phyloP scores from a whole-genome alignment of 441 rosid species.

The Arabidopsis hybrid region DNA sequence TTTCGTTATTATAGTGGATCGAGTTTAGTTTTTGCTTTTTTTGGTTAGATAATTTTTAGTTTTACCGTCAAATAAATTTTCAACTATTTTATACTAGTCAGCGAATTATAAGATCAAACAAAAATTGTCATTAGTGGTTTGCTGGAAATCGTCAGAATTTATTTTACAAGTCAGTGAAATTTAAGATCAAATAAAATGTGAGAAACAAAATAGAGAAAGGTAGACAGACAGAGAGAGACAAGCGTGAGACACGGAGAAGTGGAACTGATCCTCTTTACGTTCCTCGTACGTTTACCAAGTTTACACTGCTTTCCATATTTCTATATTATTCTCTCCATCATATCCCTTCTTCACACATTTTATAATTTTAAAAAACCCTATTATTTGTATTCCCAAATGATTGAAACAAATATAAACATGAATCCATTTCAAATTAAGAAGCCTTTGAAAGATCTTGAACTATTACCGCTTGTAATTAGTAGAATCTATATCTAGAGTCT shows the following conservation, averaged over 20 bases:
- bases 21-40: no score
- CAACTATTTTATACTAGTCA: neutral
- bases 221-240: neutral
- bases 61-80: neutral
- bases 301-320: slow-evolving; percentile 30
- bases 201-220: neutral
- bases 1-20: no score
- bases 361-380: neutral
- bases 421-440: neutral
- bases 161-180: neutral
- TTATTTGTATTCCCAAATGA: neutral
- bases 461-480: neutral
- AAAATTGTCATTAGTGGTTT: no score
- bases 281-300: slow-evolving; percentile 42
- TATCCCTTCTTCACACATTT: neutral
- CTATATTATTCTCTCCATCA: slow-evolving; percentile 23
- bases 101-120: neutral
- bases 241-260: slow-evolving; percentile 40
- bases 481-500: neutral
- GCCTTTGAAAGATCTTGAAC: neutral
- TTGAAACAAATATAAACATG: no score
- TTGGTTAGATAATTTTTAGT: no score
- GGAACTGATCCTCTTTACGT: slow-evolving; percentile 36
- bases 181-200: slow-evolving; percentile 3
- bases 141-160: no score